A percentile compares a stretch with the other conserved stretches of the same genome.
These are phyloP conservation scores for Kwoniella bestiolae DNA, from an alignment of 768 basidiomycete genomes.

Conservation along the genomic window DNA sequence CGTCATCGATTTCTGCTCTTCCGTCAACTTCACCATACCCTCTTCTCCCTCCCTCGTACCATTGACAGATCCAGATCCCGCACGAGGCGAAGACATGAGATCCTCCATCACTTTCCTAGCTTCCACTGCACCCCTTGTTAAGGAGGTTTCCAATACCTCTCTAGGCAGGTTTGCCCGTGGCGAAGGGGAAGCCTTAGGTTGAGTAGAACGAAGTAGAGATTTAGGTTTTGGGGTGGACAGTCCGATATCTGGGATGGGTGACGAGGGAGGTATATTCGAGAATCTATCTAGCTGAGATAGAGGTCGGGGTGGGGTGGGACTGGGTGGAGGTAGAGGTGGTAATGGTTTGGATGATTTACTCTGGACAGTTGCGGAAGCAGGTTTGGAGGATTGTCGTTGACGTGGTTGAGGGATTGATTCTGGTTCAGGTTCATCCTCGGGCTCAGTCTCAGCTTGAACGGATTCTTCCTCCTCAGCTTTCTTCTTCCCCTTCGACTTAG, in stretches of 20 bases:
- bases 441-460: conserved; percentile 10
- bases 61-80: background rate
- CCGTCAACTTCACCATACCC: conserved; percentile 59
- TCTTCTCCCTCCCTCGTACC: conserved; percentile 1
- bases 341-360: conserved; percentile 26
- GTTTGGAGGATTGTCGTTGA: conserved; percentile 3
- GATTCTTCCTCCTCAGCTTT: conserved; percentile 8
- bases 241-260: conserved; percentile 15
- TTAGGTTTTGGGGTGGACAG: conserved; percentile 9
- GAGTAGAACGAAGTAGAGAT: conserved; percentile 9
- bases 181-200: conserved; percentile 14
- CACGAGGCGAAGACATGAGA: conserved; percentile 32
- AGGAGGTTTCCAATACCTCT: conserved; percentile 27
- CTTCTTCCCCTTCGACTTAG: conserved; percentile 16
- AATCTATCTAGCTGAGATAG: conserved; percentile 42
- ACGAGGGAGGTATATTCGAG: conserved; percentile 43
- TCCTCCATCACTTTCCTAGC: conserved; percentile 41
- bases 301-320: conserved; percentile 14
- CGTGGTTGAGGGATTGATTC: background rate
- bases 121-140: conserved; percentile 33
- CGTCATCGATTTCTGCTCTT: conserved; percentile 75
- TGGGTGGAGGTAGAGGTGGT: conserved; percentile 21
- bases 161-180: conserved; percentile 21
- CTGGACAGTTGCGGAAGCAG: background rate
- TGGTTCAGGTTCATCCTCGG: background rate